phyloP scores from a whole-genome alignment of 768 basidiomycete genomes.

The Pleurotus platypus region DNA sequence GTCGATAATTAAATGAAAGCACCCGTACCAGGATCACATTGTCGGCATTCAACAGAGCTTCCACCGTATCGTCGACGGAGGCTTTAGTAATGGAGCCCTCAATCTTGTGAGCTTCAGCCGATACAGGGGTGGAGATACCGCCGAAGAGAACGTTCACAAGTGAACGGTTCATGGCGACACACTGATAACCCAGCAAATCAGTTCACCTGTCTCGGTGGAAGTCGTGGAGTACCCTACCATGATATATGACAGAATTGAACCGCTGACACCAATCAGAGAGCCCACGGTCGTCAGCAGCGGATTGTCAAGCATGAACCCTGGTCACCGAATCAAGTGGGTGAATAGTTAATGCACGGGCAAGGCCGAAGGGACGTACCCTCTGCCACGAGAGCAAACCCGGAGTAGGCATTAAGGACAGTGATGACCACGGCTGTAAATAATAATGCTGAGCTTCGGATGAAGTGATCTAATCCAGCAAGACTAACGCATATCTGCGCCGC shows the following conservation, averaged over 20 bases:
- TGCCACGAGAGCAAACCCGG: constrained; percentile 86
- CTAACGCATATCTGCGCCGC: constrained; percentile 92
- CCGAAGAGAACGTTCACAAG: constrained; percentile 85
- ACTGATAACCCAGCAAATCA: constrained; percentile 39
- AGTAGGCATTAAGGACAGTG: constrained; percentile 87
- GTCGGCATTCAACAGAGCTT: constrained; percentile 74
- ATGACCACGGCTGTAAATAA: constrained; percentile 71
- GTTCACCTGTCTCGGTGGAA: neutral
- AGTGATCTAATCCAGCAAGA: constrained; percentile 12
- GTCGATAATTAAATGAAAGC: neutral
- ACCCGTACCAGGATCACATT: constrained; percentile 69
- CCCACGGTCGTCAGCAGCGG: constrained; percentile 80
- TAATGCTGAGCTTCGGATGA: neutral
- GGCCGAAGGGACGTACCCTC: constrained; percentile 50
- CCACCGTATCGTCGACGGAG: constrained; percentile 76
- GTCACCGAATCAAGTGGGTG: no score
- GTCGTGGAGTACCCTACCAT: constrained; percentile 53
- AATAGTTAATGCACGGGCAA: neutral
- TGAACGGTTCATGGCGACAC: constrained; percentile 90
- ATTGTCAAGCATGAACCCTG: constrained; percentile 87
- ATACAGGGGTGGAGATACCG: constrained; percentile 61
- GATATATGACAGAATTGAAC: constrained; percentile 88
- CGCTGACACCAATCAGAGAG: constrained; percentile 85
- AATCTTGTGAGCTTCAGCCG: constrained; percentile 66
- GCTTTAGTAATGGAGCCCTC: constrained; percentile 80